Conservation (phyloP, 768 basidiomycete genomes). For the Mycena filopes region DNA sequence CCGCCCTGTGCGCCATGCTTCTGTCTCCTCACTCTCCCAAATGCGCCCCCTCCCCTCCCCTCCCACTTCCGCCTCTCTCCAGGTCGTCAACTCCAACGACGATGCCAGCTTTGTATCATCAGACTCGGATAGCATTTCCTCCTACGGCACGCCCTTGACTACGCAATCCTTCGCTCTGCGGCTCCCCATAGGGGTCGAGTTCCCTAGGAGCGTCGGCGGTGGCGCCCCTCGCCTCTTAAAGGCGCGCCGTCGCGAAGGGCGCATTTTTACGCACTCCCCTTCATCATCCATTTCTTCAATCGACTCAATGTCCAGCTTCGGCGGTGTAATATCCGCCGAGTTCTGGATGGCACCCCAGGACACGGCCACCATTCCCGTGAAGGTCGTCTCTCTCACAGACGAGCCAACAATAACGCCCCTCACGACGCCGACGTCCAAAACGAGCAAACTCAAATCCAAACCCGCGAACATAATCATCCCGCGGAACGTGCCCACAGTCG, state of each 20-base stretch:
- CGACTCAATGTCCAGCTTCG: constrained; percentile 25
- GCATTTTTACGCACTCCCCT: constrained; percentile 35
- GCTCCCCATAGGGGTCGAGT: constrained; percentile 19
- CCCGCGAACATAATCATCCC: constrained; percentile 28
- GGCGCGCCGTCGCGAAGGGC: constrained; percentile 36
- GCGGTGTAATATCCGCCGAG: constrained; percentile 22
- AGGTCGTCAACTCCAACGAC: constrained; percentile 2
- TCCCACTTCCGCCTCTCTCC: constrained; percentile 12
- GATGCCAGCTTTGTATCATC: constrained; percentile 5
- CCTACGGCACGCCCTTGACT: constrained; percentile 11
- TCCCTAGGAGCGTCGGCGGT: background rate
- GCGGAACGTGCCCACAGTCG: constrained; percentile 36
- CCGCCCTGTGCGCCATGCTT: background rate
- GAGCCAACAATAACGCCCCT: constrained; percentile 12
- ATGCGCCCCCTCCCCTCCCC: constrained; percentile 28
- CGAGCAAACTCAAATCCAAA: constrained; percentile 32
- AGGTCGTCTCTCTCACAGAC: constrained; percentile 3
- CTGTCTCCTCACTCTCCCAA: background rate
- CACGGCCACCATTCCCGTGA: constrained; percentile 3
- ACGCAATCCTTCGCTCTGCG: constrained; percentile 14
- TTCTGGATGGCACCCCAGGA: constrained; percentile 19
- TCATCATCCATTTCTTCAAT: constrained; percentile 33
- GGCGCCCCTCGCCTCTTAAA: constrained; percentile 26
- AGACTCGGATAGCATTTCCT: background rate
- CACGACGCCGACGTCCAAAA: constrained; percentile 14